Evolutionary conservation across 129 eudicot species (phyloP).

Genomic region (Glebionis coronaria): DNA sequence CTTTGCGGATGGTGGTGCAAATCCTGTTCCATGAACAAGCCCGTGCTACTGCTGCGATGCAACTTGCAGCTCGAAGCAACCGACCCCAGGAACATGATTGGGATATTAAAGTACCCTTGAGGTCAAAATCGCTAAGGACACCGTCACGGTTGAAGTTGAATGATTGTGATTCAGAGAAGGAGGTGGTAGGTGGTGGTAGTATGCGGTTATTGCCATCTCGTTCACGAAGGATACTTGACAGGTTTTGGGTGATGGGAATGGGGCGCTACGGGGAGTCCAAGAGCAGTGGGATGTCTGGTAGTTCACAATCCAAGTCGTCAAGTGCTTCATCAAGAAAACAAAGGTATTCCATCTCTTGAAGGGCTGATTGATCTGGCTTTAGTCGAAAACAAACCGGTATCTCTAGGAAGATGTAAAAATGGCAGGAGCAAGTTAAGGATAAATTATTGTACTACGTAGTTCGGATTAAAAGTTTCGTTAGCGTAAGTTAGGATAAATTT

Average conservation of each 20-base stretch:
- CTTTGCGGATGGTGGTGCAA: conserved; percentile 79
- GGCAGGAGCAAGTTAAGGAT: conserved; percentile 2
- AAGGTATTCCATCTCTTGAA: conserved; percentile 76
- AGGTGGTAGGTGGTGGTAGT: conserved; percentile 35
- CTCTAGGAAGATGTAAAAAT: neutral
- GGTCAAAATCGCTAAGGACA: conserved; percentile 46
- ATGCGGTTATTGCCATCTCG: conserved; percentile 75
- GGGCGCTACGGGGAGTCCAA: conserved; percentile 54
- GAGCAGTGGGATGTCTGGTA: conserved; percentile 77
- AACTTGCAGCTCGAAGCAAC: conserved; percentile 26
- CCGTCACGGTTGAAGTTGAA: conserved; percentile 51
- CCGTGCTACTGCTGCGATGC: conserved; percentile 47
- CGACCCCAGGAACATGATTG: conserved; percentile 37
- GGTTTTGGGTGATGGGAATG: conserved; percentile 67
- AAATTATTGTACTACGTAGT: neutral
- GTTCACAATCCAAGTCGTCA: conserved; percentile 66
- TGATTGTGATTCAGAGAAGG: conserved; percentile 40
- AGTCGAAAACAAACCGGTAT: neutral
- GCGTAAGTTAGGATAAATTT: too few relatives aligned
- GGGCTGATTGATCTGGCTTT: neutral
- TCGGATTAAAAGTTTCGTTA: neutral
- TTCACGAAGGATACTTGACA: conserved; percentile 76
- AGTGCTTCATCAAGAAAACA: conserved; percentile 58
- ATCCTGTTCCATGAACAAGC: conserved; percentile 77
- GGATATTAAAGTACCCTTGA: conserved; percentile 41